Conservation (phyloP, 345 rosid species). For the Eucalyptus regnans region DNA sequence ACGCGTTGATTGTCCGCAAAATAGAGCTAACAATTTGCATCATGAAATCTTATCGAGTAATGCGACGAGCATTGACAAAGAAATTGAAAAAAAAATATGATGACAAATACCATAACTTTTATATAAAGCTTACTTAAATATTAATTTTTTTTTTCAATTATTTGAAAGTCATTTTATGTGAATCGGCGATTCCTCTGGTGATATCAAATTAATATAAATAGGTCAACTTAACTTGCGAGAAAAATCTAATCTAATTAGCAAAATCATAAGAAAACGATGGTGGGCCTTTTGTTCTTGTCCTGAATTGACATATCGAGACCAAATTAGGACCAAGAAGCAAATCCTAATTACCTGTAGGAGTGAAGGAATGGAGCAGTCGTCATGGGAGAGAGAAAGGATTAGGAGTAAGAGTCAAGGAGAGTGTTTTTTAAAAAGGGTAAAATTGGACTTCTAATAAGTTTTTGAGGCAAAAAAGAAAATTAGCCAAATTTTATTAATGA, state of each 20-base stretch:
- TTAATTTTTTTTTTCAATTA: background rate
- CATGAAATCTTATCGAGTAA: background rate
- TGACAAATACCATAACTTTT: background rate
- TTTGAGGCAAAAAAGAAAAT: background rate
- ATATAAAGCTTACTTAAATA: fast-evolving
- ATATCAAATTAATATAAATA: background rate
- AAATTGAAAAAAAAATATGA: background rate
- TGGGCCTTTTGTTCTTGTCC: background rate
- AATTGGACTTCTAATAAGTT: background rate
- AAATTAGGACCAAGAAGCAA: background rate
- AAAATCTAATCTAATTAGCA: background rate
- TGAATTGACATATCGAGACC: background rate
- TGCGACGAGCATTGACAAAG: background rate
- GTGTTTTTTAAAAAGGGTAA: background rate
- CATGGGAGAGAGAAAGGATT: too few relatives aligned
- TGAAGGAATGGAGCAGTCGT: too few relatives aligned
- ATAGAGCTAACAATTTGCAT: background rate
- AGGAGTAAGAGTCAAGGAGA: background rate
- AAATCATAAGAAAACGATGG: background rate
- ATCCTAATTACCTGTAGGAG: background rate
- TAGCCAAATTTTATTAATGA: too few relatives aligned
- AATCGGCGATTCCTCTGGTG: fast-evolving
- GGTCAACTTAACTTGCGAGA: background rate
- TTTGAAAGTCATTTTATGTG: background rate
- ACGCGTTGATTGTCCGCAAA: background rate